A percentile compares a stretch with the other conserved stretches of the same genome.
These are phyloP conservation scores for Yamadazyma tumulicola DNA, from an alignment of 805 yeast species.

Conservation along the genomic window DNA sequence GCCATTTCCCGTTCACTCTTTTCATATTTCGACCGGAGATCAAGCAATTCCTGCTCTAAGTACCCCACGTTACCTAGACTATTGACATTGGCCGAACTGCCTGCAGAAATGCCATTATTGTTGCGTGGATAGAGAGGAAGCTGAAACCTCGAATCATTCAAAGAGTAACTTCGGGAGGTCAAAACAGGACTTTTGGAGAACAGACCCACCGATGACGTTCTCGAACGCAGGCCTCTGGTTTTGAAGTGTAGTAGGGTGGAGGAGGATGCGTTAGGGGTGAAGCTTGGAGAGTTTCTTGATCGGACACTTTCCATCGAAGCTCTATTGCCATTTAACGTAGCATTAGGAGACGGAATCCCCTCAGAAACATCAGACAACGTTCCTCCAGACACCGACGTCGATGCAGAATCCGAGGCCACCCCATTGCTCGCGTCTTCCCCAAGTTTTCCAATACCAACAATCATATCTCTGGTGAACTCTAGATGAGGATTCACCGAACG, in stretches of 20 bases:
- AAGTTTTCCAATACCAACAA: conserved; percentile 6
- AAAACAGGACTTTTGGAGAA: conserved; percentile 8
- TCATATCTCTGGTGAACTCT: conserved; percentile 12
- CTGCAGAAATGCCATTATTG: background rate
- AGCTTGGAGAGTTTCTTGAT: background rate
- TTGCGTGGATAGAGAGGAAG: background rate
- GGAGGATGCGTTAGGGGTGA: background rate
- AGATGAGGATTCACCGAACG: conserved; percentile 32
- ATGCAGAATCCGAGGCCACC: background rate
- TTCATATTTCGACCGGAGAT: conserved; percentile 21
- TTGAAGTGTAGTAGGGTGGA: conserved; percentile 1
- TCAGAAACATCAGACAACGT: no score
- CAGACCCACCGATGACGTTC: conserved; percentile 10
- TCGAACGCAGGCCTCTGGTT: conserved; percentile 2
- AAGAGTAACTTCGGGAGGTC: conserved; percentile 6
- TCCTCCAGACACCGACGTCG: no score
- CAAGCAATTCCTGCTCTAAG: conserved; percentile 14
- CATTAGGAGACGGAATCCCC: background rate
- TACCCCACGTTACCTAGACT: conserved; percentile 1
- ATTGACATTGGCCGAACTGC: conserved; percentile 1
- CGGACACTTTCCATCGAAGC: conserved; percentile 5
- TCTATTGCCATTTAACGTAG: background rate
- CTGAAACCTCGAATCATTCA: conserved; percentile 1
- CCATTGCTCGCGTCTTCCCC: background rate
- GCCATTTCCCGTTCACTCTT: conserved; percentile 27